Percentiles rank a stretch among this genome's conserved stretches.
Conservation (phyloP, 345 rosid genomes). For the Geranium rotundifolium region DNA sequence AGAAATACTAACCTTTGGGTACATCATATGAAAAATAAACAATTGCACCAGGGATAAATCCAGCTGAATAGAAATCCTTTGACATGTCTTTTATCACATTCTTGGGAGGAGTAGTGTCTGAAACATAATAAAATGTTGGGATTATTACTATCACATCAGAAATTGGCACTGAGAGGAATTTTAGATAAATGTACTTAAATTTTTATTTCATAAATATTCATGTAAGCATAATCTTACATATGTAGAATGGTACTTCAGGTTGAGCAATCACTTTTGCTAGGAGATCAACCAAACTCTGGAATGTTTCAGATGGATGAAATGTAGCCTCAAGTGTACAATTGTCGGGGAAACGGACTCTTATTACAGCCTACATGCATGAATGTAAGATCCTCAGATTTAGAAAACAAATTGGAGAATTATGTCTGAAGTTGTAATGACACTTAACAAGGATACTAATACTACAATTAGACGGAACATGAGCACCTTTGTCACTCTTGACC, state of each 20-base stretch:
- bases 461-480: neutral
- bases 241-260: conserved; percentile 60
- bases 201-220: neutral
- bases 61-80: conserved; percentile 71
- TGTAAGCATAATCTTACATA: conserved; percentile 40
- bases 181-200: neutral
- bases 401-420: neutral
- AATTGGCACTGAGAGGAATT: neutral
- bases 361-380: conserved; percentile 35
- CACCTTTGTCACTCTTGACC: conserved; percentile 68
- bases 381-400: neutral
- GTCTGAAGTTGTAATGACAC: neutral
- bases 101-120: conserved; percentile 93
- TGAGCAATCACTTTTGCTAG: conserved; percentile 44
- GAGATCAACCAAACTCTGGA: conserved; percentile 68
- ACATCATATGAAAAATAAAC: conserved; percentile 65
- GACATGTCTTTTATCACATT: conserved; percentile 60
- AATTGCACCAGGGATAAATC: conserved; percentile 89
- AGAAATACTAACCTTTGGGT: conserved; percentile 41
- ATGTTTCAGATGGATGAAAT: conserved; percentile 74
- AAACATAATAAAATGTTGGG: conserved; percentile 11
- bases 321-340: conserved; percentile 63
- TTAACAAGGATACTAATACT: neutral
- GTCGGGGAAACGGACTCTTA: conserved; percentile 85
- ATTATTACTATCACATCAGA: neutral